These are phyloP conservation scores for Drechslera avenae DNA, from an alignment of 2,329 filamentous ascomycete genomes.

Conservation along the genomic window DNA sequence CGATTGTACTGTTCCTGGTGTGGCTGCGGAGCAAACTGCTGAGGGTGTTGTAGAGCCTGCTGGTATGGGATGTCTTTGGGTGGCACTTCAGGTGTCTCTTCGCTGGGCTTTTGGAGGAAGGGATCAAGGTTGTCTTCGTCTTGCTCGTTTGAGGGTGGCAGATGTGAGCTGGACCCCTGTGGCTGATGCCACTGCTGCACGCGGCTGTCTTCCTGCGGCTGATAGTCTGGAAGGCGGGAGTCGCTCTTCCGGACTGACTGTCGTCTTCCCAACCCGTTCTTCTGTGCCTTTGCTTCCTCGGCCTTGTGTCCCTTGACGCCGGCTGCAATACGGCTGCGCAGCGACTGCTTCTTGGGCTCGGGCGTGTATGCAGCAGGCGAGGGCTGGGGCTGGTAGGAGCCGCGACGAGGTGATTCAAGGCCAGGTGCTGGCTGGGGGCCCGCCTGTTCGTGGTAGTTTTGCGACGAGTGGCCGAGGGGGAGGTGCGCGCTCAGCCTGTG, in stretches of 20 bases:
- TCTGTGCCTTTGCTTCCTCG: conserved; percentile 39
- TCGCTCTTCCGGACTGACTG: conserved; percentile 47
- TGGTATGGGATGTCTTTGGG: conserved; percentile 45
- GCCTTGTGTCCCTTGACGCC: conserved; percentile 41
- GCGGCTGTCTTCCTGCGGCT: conserved; percentile 30
- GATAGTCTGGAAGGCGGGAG: conserved; percentile 34
- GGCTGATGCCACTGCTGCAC: conserved; percentile 37
- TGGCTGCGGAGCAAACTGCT: conserved; percentile 34
- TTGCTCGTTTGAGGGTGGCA: conserved; percentile 45
- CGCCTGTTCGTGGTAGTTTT: conserved; percentile 35
- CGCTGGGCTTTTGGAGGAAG: conserved; percentile 44
- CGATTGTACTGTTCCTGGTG: conserved; percentile 43
- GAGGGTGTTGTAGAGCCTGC: conserved; percentile 28
- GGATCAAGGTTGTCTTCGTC: conserved; percentile 48
- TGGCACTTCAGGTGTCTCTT: conserved; percentile 40
- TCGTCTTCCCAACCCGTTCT: conserved; percentile 40
- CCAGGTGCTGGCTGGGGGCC: conserved; percentile 28
- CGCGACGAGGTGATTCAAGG: conserved; percentile 32
- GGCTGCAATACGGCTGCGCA: conserved; percentile 41
- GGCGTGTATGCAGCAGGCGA: conserved; percentile 17
- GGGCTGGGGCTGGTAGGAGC: conserved; percentile 31
- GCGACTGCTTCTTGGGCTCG: conserved; percentile 41
- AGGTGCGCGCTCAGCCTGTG: conserved; percentile 41
- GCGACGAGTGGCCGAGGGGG: conserved; percentile 29
- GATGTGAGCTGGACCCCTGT: conserved; percentile 40